Percentiles rank a stretch among this genome's conserved stretches.
Conservation (phyloP, 805 yeast species). For the Sugiyamaella boreocaroliniensis region DNA sequence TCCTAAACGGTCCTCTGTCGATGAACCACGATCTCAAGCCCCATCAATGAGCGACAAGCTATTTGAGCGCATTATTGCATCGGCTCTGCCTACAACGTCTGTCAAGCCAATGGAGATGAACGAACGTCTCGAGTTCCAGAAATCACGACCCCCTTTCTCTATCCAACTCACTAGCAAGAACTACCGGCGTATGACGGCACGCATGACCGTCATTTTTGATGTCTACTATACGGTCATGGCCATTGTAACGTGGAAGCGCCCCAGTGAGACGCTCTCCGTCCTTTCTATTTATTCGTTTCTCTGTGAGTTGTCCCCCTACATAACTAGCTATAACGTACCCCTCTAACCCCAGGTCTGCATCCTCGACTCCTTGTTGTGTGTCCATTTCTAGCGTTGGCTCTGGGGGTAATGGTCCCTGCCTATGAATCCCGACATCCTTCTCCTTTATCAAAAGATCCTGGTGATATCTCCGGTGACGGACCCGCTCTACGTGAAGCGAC, state of each 20-base stretch:
- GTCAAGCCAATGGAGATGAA: slow-evolving; percentile 37
- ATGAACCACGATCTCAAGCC: not conserved
- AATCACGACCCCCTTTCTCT: slow-evolving; percentile 60
- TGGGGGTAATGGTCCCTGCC: slow-evolving; percentile 60
- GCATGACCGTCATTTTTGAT: slow-evolving; percentile 37
- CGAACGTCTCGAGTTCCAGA: slow-evolving; percentile 51
- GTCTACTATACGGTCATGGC: slow-evolving; percentile 49
- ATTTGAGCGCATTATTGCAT: slow-evolving; percentile 60
- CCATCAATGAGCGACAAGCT: slow-evolving; percentile 48
- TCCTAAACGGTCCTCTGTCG: not conserved
- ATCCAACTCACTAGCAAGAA: slow-evolving; percentile 58
- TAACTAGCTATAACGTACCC: not conserved
- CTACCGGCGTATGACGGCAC: slow-evolving; percentile 20
- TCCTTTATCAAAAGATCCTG: slow-evolving; percentile 7
- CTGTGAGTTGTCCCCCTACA: slow-evolving; percentile 24
- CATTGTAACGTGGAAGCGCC: slow-evolving; percentile 59
- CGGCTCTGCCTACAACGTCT: slow-evolving; percentile 64
- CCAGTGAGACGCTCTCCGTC: slow-evolving; percentile 54
- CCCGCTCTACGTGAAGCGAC: slow-evolving; percentile 40
- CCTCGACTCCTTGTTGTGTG: slow-evolving; percentile 49
- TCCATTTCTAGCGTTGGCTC: slow-evolving; percentile 44
- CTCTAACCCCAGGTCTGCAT: slow-evolving; percentile 32
- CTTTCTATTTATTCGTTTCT: slow-evolving; percentile 45
- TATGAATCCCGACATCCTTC: slow-evolving; percentile 58
- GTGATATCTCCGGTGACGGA: slow-evolving; percentile 29